Base-by-base conservation (phyloP, 768 basidiomycete genomes). In the Mrakia frigida region DNA sequence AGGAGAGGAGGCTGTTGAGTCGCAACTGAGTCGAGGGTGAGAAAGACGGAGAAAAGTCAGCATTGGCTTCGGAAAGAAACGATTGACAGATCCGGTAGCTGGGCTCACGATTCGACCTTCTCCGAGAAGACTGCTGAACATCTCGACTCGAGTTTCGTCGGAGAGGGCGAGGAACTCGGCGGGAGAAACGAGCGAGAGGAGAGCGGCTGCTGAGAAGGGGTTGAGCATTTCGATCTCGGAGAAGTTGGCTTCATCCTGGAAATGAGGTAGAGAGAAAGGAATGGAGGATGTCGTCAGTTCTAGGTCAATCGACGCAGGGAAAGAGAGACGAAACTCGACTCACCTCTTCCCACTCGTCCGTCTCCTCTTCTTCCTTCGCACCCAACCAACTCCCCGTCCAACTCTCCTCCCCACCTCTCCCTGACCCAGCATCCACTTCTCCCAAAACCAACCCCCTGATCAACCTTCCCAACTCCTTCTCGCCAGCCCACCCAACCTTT, bases 351-450 rank as follows among this genome's bases (percentile, higher is more conserved):
- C 65, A 68, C 35, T 68, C 65, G 10, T 68, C 65, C 16, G 7
- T 41, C 65, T 25, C 65, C 37, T 68, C 65, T 11, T 41, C 65
- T 39, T 68, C 65, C 65, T 68, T 68, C 23, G 18, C 35, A n/a
- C 65, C 65, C 35, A 68, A 39, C 65, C 65, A 68, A 13, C 37
- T 68, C 6, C 65, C 65, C 35, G 65, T 68, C 65, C 65, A 68
- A 21, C 35, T 39, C 65, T 68, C 65, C 37, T 68, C 65, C 10
- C 65, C 65, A 23, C 65, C 37, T 41, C 39, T 68, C 6, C 65
- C 65, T 0, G 37, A 68, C 7, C 37, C 65, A 41, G 65, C 35
- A 21, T 68, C 65, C 18, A 68, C 65, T 25, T 68, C 65, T 14
- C 35, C 65, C 4, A 68, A 39, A 16, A 68, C 37, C 37, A 68